Conservation (phyloP, 768 basidiomycete genomes). For the Auricularia auricula-judae region DNA sequence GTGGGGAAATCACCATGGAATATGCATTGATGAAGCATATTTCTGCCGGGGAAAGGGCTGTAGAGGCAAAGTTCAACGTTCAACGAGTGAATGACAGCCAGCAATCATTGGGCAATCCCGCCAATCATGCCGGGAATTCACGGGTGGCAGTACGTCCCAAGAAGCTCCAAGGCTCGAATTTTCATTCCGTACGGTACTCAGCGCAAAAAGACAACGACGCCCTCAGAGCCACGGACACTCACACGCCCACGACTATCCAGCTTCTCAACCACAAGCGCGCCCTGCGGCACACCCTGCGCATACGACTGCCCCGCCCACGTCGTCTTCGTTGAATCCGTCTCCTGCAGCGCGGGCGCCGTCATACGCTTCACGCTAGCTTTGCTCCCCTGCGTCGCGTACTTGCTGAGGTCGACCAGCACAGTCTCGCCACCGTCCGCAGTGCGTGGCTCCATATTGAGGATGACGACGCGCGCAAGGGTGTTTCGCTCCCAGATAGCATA, state of each 20-base stretch:
- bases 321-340: conserved; percentile 14
- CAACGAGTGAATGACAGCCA: too few relatives aligned
- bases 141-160: too few relatives aligned
- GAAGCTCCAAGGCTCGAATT: too few relatives aligned
- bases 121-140: too few relatives aligned
- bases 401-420: conserved; percentile 11
- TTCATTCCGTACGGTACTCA: neutral
- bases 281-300: conserved; percentile 18
- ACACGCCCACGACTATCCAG: conserved; percentile 12
- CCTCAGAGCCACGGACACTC: conserved; percentile 18
- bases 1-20: too few relatives aligned
- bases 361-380: conserved; percentile 16
- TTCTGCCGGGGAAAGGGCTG: too few relatives aligned
- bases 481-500: conserved; percentile 23
- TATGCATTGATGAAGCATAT: too few relatives aligned
- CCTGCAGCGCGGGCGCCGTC: conserved; percentile 19
- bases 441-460: conserved; percentile 12
- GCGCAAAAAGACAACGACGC: conserved; percentile 18
- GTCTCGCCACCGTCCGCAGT: neutral
- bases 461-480: conserved; percentile 20
- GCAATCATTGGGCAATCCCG: too few relatives aligned
- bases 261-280: conserved; percentile 14
- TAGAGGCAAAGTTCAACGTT: too few relatives aligned
- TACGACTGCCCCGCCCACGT: conserved; percentile 24
- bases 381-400: neutral